Conservation (phyloP, 2,329 filamentous ascomycete species). For the Aulographum hederae region DNA sequence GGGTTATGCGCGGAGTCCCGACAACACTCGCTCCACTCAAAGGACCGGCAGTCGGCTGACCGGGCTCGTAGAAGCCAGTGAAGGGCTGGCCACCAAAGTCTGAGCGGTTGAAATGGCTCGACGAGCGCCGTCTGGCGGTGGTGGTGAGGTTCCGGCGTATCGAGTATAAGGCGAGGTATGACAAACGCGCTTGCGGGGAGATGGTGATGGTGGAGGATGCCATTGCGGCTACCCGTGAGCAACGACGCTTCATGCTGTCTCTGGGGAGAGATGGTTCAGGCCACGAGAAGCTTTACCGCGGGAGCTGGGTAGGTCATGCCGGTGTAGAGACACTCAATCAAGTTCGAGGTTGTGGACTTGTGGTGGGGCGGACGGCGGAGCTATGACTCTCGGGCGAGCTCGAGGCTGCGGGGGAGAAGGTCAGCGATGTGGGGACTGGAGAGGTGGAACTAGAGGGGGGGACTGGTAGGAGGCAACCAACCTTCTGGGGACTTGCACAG, state of each 20-base stretch:
- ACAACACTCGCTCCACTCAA: constrained; percentile 38
- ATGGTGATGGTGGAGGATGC: background rate
- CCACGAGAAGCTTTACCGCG: background rate
- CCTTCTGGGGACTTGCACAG: no score
- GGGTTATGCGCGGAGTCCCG: constrained; percentile 40
- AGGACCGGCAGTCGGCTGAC: constrained; percentile 42
- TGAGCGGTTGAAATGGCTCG: constrained; percentile 36
- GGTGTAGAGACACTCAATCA: background rate
- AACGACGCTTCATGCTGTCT: no score
- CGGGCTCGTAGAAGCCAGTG: constrained; percentile 44
- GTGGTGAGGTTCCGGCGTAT: constrained; percentile 15
- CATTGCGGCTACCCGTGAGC: no score
- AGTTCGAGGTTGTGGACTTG: background rate
- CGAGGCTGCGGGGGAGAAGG: no score
- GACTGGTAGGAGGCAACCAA: no score
- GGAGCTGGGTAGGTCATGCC: background rate
- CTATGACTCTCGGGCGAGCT: no score
- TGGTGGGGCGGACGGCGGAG: no score
- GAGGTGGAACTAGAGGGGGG: no score
- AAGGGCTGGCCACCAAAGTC: constrained; percentile 46
- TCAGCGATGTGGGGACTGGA: no score
- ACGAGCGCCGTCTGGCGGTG: constrained; percentile 17
- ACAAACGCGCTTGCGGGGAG: constrained; percentile 2
- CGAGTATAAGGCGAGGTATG: constrained; percentile 16
- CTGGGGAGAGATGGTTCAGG: background rate